Evolutionary conservation across 2,329 filamentous ascomycete genomes (phyloP).

Genomic region (Emmonsiellopsis sp.): DNA sequence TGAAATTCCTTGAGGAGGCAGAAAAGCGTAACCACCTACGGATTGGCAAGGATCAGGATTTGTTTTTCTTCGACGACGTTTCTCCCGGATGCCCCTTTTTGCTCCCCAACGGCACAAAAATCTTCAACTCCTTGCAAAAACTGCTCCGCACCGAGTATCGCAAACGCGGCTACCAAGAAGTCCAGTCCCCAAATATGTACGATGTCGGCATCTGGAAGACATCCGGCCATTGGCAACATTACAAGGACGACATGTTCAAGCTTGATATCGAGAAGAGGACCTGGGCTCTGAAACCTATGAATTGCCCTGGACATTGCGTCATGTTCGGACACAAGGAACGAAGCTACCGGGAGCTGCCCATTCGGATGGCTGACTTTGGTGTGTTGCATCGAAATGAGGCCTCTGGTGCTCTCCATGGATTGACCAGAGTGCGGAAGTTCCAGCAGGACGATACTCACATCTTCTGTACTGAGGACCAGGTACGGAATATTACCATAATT

Average conservation of each 20-base stretch:
- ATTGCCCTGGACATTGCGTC: conserved; percentile 89
- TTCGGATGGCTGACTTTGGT: conserved; percentile 91
- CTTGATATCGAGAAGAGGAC: conserved; percentile 72
- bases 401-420: conserved; percentile 78
- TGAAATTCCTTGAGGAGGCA: conserved; percentile 94
- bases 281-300: conserved; percentile 92
- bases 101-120: conserved; percentile 82
- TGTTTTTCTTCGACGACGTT: conserved; percentile 92
- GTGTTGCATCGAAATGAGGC: conserved; percentile 92
- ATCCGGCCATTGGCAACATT: conserved; percentile 88
- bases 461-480: conserved; percentile 79
- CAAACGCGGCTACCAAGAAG: conserved; percentile 88
- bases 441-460: conserved; percentile 96
- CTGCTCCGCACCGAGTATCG: conserved; percentile 84
- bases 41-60: conserved; percentile 89
- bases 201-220: conserved; percentile 89
- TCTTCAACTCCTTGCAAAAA: conserved; percentile 79
- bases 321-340: conserved; percentile 77
- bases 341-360: conserved; percentile 82
- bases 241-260: conserved; percentile 94
- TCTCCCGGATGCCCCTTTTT: conserved; percentile 94
- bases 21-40: conserved; percentile 92
- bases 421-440: conserved; percentile 89
- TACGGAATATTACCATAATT: conserved; percentile 15
- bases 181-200: conserved; percentile 94